Conservation (phyloP, 805 yeast species). For the Yamadazyma sp. region DNA sequence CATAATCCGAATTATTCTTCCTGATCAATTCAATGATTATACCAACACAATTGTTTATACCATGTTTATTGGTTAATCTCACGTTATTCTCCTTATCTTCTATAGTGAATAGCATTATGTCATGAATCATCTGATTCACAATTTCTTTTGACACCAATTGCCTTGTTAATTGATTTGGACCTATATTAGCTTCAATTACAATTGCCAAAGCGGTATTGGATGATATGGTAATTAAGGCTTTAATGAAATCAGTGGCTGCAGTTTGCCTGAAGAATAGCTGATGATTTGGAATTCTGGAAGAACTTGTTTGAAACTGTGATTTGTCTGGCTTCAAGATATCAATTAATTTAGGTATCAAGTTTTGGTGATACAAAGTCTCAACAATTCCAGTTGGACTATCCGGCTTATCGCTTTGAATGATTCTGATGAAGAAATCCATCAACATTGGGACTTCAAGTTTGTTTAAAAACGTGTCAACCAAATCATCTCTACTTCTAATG, state of each 20-base stretch:
- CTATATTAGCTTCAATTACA: conserved; percentile 86
- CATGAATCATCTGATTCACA: conserved; percentile 61
- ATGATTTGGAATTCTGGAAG: conserved; percentile 24
- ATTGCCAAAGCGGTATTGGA: conserved; percentile 73
- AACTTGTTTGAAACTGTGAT: conserved; percentile 43
- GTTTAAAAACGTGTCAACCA: conserved; percentile 76
- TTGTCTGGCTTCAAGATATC: conserved; percentile 66
- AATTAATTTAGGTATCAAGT: conserved; percentile 68
- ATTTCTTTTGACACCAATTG: conserved; percentile 78
- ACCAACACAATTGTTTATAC: conserved; percentile 91
- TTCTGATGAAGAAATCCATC: conserved; percentile 87
- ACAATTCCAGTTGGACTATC: conserved; percentile 86
- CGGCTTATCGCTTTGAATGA: conserved; percentile 89
- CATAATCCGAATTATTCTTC: conserved; percentile 95
- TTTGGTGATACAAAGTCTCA: conserved; percentile 68
- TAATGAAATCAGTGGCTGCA: conserved; percentile 92
- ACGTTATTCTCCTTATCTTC: conserved; percentile 11
- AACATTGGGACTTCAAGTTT: conserved; percentile 92
- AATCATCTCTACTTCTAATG: conserved; percentile 60
- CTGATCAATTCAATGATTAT: conserved; percentile 91
- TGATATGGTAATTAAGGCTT: conserved; percentile 89
- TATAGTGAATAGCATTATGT: conserved; percentile 55
- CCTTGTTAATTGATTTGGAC: conserved; percentile 92
- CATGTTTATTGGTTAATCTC: conserved; percentile 62
- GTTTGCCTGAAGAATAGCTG: conserved; percentile 59